phyloP scores from a whole-genome alignment of 345 rosid species.

The Odontarrhena argentea region DNA sequence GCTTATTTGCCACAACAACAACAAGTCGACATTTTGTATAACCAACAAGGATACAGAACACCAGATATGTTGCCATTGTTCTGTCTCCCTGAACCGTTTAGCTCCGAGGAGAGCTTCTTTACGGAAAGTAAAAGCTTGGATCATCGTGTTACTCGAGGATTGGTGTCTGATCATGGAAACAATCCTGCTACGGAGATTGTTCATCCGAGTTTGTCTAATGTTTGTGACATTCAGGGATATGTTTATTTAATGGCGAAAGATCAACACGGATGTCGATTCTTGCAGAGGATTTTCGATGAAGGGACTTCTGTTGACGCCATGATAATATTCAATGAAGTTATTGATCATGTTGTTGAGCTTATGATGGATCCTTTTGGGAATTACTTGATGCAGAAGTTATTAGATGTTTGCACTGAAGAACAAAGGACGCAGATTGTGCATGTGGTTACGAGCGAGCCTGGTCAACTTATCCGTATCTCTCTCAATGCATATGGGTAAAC shows the following conservation, averaged over 20 bases:
- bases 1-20: constrained; percentile 7
- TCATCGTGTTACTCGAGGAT: constrained; percentile 14
- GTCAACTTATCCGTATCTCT: constrained; percentile 53
- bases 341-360: constrained; percentile 57
- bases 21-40: background rate
- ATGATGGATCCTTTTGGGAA: constrained; percentile 64
- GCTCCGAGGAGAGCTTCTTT: constrained; percentile 42
- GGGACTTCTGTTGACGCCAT: constrained; percentile 50
- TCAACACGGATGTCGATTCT: constrained; percentile 61
- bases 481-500: constrained; percentile 59
- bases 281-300: constrained; percentile 54
- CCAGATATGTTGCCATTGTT: constrained; percentile 28
- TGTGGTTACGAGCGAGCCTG: constrained; percentile 47
- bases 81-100: constrained; percentile 34
- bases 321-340: constrained; percentile 51
- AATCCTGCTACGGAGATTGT: background rate
- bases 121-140: constrained; percentile 33
- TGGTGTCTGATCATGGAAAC: constrained; percentile 23
- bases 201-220: constrained; percentile 36
- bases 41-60: constrained; percentile 13
- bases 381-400: constrained; percentile 55
- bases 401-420: constrained; percentile 60
- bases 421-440: constrained; percentile 54
- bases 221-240: constrained; percentile 46
- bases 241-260: constrained; percentile 55